Evolutionary conservation across 2,329 filamentous ascomycete genomes (phyloP).

Genomic region (Penicillium sp.): DNA sequence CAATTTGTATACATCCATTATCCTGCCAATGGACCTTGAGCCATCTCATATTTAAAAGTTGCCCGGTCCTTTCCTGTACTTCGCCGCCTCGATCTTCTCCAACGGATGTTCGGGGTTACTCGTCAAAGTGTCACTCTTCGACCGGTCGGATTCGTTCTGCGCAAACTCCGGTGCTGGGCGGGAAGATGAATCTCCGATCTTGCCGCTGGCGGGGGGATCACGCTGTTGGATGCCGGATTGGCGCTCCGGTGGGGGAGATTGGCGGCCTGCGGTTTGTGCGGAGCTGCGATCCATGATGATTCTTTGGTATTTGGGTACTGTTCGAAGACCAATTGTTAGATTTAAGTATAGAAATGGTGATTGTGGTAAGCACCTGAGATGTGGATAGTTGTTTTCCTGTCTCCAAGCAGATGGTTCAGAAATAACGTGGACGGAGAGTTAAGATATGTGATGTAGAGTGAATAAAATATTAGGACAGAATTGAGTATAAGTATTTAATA

Average conservation of each 20-base stretch:
- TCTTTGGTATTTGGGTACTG: not conserved
- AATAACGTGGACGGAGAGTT: no score
- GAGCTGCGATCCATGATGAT: slow-evolving; percentile 40
- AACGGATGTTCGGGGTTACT: slow-evolving; percentile 47
- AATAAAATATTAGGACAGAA: not conserved
- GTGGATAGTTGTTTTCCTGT: no score
- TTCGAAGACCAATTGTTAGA: no score
- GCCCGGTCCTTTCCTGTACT: slow-evolving; percentile 19
- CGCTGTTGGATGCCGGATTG: slow-evolving; percentile 66
- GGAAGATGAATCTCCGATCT: slow-evolving; percentile 42
- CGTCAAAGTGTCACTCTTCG: slow-evolving; percentile 26
- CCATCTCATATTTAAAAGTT: not conserved
- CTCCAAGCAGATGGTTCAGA: no score
- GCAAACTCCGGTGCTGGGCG: slow-evolving; percentile 11
- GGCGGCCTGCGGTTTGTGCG: slow-evolving; percentile 63
- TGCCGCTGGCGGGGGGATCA: slow-evolving; percentile 58
- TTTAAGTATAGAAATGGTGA: no score
- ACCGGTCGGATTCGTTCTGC: slow-evolving; percentile 28
- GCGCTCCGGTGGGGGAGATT: slow-evolving; percentile 73
- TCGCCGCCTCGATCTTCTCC: slow-evolving; percentile 39
- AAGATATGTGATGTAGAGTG: no score
- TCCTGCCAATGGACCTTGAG: not conserved
- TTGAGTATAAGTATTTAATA: not conserved
- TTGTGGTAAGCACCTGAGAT: no score
- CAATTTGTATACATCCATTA: not conserved